These are phyloP conservation scores for Rhinocladiella similis DNA, from an alignment of 2,329 filamentous ascomycete genomes.

Conservation along the genomic window DNA sequence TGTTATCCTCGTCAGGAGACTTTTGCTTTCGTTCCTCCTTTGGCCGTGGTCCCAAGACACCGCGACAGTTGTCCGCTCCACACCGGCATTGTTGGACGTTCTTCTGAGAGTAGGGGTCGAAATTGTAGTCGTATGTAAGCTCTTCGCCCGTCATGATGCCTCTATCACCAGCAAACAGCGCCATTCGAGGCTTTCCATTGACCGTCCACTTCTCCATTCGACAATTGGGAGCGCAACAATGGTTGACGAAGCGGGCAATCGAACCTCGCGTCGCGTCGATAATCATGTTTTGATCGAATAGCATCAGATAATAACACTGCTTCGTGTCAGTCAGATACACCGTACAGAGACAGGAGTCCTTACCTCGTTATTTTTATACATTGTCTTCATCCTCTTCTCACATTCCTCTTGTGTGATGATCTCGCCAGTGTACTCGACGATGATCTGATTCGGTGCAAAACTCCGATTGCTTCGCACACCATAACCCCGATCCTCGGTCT, in stretches of 20 bases:
- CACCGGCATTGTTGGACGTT: slow-evolving; percentile 66
- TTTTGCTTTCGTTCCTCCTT: slow-evolving; percentile 47
- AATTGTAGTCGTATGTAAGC: slow-evolving; percentile 88
- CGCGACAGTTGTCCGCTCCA: slow-evolving; percentile 61
- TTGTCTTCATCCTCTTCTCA: slow-evolving; percentile 86
- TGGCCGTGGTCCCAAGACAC: slow-evolving; percentile 58
- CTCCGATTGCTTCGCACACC: slow-evolving; percentile 87
- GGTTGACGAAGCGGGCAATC: slow-evolving; percentile 96
- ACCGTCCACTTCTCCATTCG: slow-evolving; percentile 99
- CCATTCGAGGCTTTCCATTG: slow-evolving; percentile 90
- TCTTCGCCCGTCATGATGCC: slow-evolving; percentile 95
- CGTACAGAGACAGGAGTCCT: slow-evolving; percentile 33
- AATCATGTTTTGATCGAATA: slow-evolving; percentile 97
- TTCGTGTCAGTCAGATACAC: slow-evolving; percentile 24
- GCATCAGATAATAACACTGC: slow-evolving; percentile 97
- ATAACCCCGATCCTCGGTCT: slow-evolving; percentile 83
- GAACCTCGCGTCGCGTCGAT: slow-evolving; percentile 88
- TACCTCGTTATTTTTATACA: slow-evolving; percentile 92
- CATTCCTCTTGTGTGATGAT: slow-evolving; percentile 96
- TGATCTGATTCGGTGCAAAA: slow-evolving; percentile 88
- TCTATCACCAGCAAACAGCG: slow-evolving; percentile 84
- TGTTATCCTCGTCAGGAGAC: slow-evolving; percentile 18
- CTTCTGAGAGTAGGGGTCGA: slow-evolving; percentile 63
- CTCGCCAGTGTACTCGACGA: slow-evolving; percentile 97
- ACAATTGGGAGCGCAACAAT: slow-evolving; percentile 95